These are phyloP conservation scores for Psilocybe sp. DNA, from an alignment of 768 basidiomycete species.

Conservation along the genomic window DNA sequence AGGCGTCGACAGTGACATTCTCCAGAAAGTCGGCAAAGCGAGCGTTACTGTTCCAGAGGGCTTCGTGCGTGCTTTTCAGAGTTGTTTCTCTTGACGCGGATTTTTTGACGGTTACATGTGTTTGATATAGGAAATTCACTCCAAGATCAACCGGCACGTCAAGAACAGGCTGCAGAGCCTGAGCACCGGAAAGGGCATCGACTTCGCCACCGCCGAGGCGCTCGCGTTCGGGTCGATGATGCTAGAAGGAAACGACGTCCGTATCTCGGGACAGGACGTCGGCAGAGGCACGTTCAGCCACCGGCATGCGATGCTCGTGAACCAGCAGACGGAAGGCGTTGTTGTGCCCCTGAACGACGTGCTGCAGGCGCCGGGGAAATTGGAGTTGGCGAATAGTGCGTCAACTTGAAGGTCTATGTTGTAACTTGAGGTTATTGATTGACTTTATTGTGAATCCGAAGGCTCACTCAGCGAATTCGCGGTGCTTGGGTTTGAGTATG, in stretches of 20 bases:
- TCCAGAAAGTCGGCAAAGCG: constrained; percentile 60
- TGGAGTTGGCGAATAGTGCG: constrained; percentile 87
- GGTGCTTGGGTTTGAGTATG: constrained; percentile 91
- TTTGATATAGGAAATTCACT: constrained; percentile 64
- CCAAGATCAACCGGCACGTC: constrained; percentile 75
- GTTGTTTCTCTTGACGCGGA: neutral
- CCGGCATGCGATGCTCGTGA: constrained; percentile 88
- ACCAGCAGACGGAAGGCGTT: constrained; percentile 80
- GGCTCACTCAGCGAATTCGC: constrained; percentile 89
- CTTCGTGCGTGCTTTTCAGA: constrained; percentile 53
- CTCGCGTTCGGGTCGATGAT: constrained; percentile 87
- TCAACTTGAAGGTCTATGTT: constrained; percentile 4
- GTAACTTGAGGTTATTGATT: neutral
- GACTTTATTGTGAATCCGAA: constrained; percentile 21
- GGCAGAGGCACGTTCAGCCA: constrained; percentile 90
- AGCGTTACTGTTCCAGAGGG: constrained; percentile 58
- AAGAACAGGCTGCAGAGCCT: constrained; percentile 72
- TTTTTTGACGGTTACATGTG: constrained; percentile 33
- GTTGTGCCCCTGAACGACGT: constrained; percentile 79
- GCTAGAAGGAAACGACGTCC: constrained; percentile 77
- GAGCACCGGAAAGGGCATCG: constrained; percentile 67
- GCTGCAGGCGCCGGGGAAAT: constrained; percentile 55
- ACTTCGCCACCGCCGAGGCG: constrained; percentile 91
- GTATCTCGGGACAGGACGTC: constrained; percentile 92
- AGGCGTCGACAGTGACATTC: constrained; percentile 51